A percentile compares a stretch with the other conserved stretches of the same genome.
Evolutionary conservation across 2,329 filamentous ascomycete species (phyloP).

Genomic region (Fusarium sp.): DNA sequence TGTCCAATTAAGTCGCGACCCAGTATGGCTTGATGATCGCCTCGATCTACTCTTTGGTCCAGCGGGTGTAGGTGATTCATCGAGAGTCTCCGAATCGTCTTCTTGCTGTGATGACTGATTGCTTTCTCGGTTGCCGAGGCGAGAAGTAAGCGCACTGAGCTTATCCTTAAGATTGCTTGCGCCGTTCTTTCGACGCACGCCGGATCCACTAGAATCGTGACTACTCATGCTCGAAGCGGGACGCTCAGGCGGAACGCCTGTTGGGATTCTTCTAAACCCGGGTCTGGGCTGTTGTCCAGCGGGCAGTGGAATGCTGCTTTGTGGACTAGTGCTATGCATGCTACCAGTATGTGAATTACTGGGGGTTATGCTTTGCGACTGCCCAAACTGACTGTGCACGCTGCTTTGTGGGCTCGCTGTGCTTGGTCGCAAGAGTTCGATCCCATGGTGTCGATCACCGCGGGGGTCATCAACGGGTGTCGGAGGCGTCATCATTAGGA

Average conservation of each 20-base stretch:
- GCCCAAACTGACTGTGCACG: conserved; percentile 26
- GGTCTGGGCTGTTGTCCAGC: conserved; percentile 32
- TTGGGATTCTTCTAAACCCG: conserved; percentile 41
- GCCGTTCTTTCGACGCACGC: conserved; percentile 47
- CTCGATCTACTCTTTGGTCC: conserved; percentile 31
- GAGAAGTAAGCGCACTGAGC: conserved; percentile 51
- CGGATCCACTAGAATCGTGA: conserved; percentile 34
- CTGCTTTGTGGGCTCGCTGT: conserved; percentile 49
- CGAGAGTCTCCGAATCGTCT: conserved; percentile 35
- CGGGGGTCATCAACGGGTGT: conserved; percentile 53
- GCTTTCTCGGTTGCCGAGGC: conserved; percentile 43
- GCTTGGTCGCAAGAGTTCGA: conserved; percentile 50
- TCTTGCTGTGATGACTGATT: conserved; percentile 38
- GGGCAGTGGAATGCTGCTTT: conserved; percentile 30
- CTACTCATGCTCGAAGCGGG: conserved; percentile 51
- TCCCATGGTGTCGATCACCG: conserved; percentile 40
- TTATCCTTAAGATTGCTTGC: conserved; percentile 52
- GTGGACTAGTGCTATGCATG: conserved; percentile 32
- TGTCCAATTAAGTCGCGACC: conserved; percentile 33
- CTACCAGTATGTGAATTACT: conserved; percentile 27
- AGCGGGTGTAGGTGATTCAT: conserved; percentile 31
- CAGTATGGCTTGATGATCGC: conserved; percentile 37
- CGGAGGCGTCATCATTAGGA: conserved; percentile 61
- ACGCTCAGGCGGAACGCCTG: conserved; percentile 38
- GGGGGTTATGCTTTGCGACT: conserved; percentile 17